These are phyloP conservation scores for Phanerochaete sordida DNA, from an alignment of 768 basidiomycete genomes.

Conservation along the genomic window DNA sequence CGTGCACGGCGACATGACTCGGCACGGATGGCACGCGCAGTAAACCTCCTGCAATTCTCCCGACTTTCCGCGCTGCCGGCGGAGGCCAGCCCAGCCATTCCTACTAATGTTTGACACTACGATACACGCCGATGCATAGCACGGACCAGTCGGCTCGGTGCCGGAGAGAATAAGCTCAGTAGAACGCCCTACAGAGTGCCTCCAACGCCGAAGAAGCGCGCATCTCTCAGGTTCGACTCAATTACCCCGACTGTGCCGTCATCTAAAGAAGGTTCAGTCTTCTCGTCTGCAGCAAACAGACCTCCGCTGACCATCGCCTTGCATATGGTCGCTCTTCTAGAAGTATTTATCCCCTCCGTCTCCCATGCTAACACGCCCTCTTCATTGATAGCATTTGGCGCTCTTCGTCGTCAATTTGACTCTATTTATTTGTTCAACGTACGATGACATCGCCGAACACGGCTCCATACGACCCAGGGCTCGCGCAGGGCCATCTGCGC, in stretches of 20 bases:
- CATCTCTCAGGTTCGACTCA: neutral
- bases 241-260: neutral
- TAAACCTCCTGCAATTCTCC: neutral
- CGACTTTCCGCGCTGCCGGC: neutral
- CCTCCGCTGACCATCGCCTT: neutral
- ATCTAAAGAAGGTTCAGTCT: neutral
- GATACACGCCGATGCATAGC: neutral
- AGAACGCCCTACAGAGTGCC: neutral
- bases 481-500: neutral
- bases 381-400: conserved; percentile 1
- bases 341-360: neutral
- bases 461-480: neutral
- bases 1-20: neutral
- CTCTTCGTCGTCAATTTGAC: neutral
- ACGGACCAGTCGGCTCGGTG: neutral
- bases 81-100: neutral
- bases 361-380: neutral
- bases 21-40: neutral
- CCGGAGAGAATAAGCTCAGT: conserved; percentile 4
- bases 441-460: neutral
- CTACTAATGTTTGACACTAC: neutral
- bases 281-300: neutral
- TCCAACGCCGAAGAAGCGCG: neutral
- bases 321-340: neutral
- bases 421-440: neutral